Percentiles rank a stretch among this genome's conserved stretches.
Evolutionary conservation across 345 rosid genomes (phyloP).

Genomic region (Eucalyptus marginata): DNA sequence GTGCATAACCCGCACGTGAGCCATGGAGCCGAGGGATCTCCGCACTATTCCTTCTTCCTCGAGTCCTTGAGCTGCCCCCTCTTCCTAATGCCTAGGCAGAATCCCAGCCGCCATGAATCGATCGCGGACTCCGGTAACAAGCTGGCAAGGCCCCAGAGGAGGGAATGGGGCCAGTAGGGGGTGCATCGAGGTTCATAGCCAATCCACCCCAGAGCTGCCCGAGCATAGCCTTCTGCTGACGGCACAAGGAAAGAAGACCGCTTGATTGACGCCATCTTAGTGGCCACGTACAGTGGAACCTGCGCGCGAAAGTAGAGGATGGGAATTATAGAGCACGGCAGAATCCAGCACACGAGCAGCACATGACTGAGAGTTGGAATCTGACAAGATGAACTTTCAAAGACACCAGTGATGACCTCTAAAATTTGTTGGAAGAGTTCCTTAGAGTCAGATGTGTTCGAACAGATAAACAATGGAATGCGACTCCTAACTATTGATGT

Average conservation of each 20-base stretch:
- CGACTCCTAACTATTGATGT: neutral
- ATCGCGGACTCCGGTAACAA: constrained; percentile 13
- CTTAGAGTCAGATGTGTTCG: neutral
- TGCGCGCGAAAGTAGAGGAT: neutral
- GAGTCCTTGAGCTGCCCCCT: constrained; percentile 57
- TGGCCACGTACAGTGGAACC: constrained; percentile 39
- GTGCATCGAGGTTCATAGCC: constrained; percentile 41
- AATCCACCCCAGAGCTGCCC: constrained; percentile 21
- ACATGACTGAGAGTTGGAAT: neutral
- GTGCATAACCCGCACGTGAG: neutral
- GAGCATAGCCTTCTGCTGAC: constrained; percentile 27
- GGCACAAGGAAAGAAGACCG: constrained; percentile 37
- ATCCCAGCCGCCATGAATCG: constrained; percentile 25
- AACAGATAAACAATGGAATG: neutral
- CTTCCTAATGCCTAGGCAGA: constrained; percentile 26
- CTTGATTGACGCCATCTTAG: constrained; percentile 41
- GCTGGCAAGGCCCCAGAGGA: constrained; percentile 17
- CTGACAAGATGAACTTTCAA: neutral
- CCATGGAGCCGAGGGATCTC: neutral
- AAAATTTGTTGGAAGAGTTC: neutral
- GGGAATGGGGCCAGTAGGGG: constrained; percentile 39
- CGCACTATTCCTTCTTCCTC: constrained; percentile 38
- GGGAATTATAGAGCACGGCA: neutral
- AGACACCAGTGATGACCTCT: neutral
- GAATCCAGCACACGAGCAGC: neutral